Evolutionary conservation across 768 basidiomycete genomes (phyloP).

Genomic region (Lentinus tigrinus): DNA sequence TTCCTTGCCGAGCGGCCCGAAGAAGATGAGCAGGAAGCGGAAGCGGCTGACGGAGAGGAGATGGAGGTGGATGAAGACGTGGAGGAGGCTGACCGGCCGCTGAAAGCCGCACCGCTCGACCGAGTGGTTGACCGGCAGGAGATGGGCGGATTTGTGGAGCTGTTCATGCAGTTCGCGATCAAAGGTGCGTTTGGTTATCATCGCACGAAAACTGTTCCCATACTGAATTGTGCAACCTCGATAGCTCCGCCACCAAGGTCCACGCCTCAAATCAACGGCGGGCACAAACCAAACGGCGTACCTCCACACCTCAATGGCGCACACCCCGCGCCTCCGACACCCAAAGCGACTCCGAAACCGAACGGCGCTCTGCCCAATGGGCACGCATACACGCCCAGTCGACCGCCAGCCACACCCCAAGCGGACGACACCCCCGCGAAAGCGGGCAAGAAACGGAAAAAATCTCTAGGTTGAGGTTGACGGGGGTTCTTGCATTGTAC

Average conservation of each 20-base stretch:
- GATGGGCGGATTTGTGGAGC: slow-evolving; percentile 54
- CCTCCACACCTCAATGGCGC: slow-evolving; percentile 14
- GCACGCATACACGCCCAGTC: slow-evolving; percentile 4
- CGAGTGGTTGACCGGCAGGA: slow-evolving; percentile 51
- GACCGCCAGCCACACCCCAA: slow-evolving; percentile 4
- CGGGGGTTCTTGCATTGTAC: neutral
- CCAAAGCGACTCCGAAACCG: slow-evolving; percentile 9
- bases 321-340: slow-evolving; percentile 2
- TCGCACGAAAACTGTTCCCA: neutral
- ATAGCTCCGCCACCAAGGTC: slow-evolving; percentile 8
- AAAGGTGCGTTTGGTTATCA: slow-evolving; percentile 31
- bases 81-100: slow-evolving; percentile 16
- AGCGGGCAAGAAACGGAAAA: slow-evolving; percentile 59
- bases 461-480: slow-evolving; percentile 33
- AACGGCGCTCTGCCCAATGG: slow-evolving; percentile 10
- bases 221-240: neutral
- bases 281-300: slow-evolving; percentile 17
- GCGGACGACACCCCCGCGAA: slow-evolving; percentile 21
- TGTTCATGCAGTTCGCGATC: slow-evolving; percentile 58
- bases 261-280: slow-evolving; percentile 9
- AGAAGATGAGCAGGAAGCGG: slow-evolving; percentile 17
- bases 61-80: slow-evolving; percentile 27
- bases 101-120: slow-evolving; percentile 27
- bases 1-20: slow-evolving; percentile 38
- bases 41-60: slow-evolving; percentile 6